Evolutionary conservation across 1,139 yeast species (phyloP).

Genomic region (Pneumocystis oryctolagi): DNA sequence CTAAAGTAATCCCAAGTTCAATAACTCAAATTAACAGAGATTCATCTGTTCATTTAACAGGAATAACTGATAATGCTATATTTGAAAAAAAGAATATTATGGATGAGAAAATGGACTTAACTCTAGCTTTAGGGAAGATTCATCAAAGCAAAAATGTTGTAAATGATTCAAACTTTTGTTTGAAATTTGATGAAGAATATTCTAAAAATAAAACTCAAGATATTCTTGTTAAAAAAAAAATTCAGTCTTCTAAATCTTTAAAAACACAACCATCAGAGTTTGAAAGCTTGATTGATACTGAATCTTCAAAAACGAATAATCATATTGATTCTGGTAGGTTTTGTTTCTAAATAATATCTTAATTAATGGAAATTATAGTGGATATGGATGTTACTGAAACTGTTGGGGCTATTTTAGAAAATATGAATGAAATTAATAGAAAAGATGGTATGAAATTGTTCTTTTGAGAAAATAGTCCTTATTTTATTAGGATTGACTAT

Average conservation of each 20-base stretch:
- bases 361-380: not conserved
- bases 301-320: not conserved
- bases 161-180: not conserved
- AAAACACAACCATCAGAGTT: not conserved
- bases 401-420: conserved; percentile 5
- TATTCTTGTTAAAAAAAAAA: not conserved
- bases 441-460: not conserved
- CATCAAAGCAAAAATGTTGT: not conserved
- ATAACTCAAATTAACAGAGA: not conserved
- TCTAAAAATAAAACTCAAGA: not conserved
- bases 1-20: not conserved
- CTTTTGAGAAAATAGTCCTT: not conserved
- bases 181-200: not conserved
- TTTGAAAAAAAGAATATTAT: not conserved
- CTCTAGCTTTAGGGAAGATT: not conserved
- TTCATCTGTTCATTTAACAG: not conserved
- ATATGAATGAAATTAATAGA: not conserved
- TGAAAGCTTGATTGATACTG: not conserved
- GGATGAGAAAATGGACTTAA: not conserved
- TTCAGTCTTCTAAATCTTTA: not conserved
- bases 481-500: conserved; percentile 5
- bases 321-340: not conserved
- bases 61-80: not conserved
- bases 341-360: not conserved
- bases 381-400: conserved; percentile 16